Evolutionary conservation across 2,329 filamentous ascomycete species (phyloP).

Genomic region (Lasiodiplodia gonubiensis): DNA sequence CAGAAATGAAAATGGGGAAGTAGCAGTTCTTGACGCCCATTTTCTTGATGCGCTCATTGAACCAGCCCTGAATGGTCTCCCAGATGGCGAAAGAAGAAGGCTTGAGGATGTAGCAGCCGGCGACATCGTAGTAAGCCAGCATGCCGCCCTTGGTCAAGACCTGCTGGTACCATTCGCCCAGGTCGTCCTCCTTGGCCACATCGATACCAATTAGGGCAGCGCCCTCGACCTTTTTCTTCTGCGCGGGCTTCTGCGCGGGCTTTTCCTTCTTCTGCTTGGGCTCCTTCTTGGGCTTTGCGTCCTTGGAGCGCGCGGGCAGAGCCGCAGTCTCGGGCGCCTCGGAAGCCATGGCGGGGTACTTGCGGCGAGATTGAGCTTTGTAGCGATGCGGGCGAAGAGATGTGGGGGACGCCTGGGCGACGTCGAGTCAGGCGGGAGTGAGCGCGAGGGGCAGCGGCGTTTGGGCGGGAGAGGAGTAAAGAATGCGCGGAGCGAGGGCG

Average conservation of each 20-base stretch:
- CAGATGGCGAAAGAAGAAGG: slow-evolving; percentile 71
- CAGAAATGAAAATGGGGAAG: slow-evolving; percentile 94
- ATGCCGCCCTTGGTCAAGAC: slow-evolving; percentile 96
- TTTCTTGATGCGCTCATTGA: slow-evolving; percentile 75
- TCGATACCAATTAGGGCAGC: slow-evolving; percentile 84
- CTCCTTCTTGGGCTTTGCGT: slow-evolving; percentile 31
- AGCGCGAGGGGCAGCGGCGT: slow-evolving; percentile 13
- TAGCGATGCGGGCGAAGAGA: background rate
- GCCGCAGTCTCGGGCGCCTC: slow-evolving; percentile 18
- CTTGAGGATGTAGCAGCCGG: slow-evolving; percentile 89
- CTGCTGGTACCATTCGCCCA: slow-evolving; percentile 96
- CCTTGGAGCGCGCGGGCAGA: slow-evolving; percentile 30
- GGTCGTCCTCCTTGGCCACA: slow-evolving; percentile 81
- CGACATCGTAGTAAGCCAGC: slow-evolving; percentile 97
- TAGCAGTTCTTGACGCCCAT: slow-evolving; percentile 95
- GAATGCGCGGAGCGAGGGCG: slow-evolving; percentile 14
- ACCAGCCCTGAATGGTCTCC: slow-evolving; percentile 67
- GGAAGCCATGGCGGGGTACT: slow-evolving; percentile 27
- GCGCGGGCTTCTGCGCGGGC: slow-evolving; percentile 35
- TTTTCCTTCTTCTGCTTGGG: slow-evolving; percentile 30
- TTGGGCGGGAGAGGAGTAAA: slow-evolving; percentile 1
- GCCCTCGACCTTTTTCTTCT: slow-evolving; percentile 62
- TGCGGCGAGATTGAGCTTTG: slow-evolving; percentile 8
- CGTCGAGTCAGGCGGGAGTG: slow-evolving; percentile 1
- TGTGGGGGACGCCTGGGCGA: background rate